Percentiles rank a stretch among this genome's conserved stretches.
Evolutionary conservation across 1,139 yeast genomes (phyloP).

Genomic region (Pneumocystis canis): DNA sequence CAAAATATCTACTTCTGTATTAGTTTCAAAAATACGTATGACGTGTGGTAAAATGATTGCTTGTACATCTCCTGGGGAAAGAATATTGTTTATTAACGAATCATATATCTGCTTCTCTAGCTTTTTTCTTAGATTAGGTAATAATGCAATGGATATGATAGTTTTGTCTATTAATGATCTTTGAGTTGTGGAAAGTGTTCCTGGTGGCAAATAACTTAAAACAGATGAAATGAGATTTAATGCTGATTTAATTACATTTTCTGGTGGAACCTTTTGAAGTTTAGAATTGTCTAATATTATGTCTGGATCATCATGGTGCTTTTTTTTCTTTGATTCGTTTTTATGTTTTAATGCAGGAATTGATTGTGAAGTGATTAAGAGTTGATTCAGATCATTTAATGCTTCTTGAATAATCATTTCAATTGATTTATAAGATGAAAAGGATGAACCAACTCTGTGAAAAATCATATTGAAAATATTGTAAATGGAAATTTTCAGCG

Average conservation of each 20-base stretch:
- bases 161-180: neutral
- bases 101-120: neutral
- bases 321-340: neutral
- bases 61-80: neutral
- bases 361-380: neutral
- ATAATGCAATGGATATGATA: neutral
- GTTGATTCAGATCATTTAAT: neutral
- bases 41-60: constrained; percentile 1
- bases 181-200: neutral
- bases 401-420: neutral
- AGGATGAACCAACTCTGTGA: neutral
- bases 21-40: neutral
- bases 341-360: neutral
- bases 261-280: neutral
- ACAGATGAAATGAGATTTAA: neutral
- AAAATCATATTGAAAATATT: neutral
- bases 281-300: neutral
- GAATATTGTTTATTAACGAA: neutral
- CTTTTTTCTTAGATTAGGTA: neutral
- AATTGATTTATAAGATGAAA: neutral
- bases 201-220: neutral
- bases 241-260: neutral
- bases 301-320: neutral
- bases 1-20: neutral
- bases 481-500: neutral